Evolutionary conservation across 805 yeast species (phyloP).

Genomic region (Candida piceae): DNA sequence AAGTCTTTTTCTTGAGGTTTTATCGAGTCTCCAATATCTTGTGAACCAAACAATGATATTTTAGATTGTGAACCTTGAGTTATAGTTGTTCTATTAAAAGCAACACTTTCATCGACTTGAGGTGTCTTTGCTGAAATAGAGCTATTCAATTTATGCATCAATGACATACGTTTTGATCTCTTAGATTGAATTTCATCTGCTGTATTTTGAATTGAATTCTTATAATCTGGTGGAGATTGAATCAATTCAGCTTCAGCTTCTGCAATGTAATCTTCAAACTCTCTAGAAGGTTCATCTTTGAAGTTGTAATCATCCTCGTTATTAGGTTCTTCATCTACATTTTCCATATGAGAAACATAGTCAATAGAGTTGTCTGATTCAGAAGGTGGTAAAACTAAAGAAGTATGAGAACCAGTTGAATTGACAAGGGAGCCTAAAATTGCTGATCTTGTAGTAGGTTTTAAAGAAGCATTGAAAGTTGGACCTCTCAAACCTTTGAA

Average conservation of each 20-base stretch:
- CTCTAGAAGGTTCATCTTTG: slow-evolving; percentile 14
- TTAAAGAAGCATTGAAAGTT: slow-evolving; percentile 35
- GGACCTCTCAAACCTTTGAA: slow-evolving; percentile 63
- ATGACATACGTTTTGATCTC: too few species aligned
- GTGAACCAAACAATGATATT: too few species aligned
- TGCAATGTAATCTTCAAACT: slow-evolving; percentile 18
- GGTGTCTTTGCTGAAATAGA: too few species aligned
- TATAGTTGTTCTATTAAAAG: too few species aligned
- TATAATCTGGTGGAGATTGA: slow-evolving; percentile 4
- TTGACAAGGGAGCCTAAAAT: slow-evolving; percentile 24
- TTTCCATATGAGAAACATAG: not conserved
- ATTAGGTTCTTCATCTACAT: not conserved
- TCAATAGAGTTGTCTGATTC: slow-evolving; percentile 15
- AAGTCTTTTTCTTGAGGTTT: slow-evolving; percentile 1
- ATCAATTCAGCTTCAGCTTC: slow-evolving; percentile 7
- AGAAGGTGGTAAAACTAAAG: slow-evolving; percentile 14
- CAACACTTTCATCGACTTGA: too few species aligned
- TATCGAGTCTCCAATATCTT: too few species aligned
- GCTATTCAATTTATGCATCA: too few species aligned
- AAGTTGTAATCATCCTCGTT: slow-evolving; percentile 2
- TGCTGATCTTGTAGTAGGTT: slow-evolving; percentile 24
- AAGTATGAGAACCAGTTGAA: slow-evolving; percentile 32
- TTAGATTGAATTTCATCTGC: too few species aligned
- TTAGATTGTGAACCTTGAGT: too few species aligned
- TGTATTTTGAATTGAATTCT: too few species aligned